Percentiles rank a stretch among this genome's conserved stretches.
These are phyloP conservation scores for Calonectria montana DNA, from an alignment of 2,329 filamentous ascomycete species.

Conservation along the genomic window DNA sequence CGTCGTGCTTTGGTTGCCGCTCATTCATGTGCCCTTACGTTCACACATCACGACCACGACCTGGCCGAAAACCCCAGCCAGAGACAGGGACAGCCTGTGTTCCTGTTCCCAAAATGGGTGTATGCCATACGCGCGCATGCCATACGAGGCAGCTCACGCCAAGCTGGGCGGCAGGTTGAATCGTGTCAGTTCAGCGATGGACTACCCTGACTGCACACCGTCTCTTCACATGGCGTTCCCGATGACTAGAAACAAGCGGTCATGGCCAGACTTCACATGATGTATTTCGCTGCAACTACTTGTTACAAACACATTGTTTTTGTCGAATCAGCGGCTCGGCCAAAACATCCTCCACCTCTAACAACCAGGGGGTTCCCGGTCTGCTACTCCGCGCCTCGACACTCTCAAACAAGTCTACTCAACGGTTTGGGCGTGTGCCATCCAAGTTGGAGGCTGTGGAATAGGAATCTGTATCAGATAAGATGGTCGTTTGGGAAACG, in stretches of 20 bases:
- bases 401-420: neutral
- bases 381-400: neutral
- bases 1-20: slow-evolving; percentile 20
- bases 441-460: neutral
- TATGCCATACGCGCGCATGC: neutral
- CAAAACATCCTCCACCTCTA: neutral
- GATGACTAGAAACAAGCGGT: neutral
- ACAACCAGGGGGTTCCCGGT: slow-evolving; percentile 11
- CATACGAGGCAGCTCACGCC: neutral
- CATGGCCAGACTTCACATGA: slow-evolving; percentile 1
- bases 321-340: slow-evolving; percentile 2
- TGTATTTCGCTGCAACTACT: neutral
- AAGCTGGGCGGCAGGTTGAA: neutral
- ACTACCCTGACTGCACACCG: neutral
- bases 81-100: neutral
- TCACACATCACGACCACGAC: slow-evolving; percentile 20
- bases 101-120: slow-evolving; percentile 2
- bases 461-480: slow-evolving; percentile 2
- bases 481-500: slow-evolving; percentile 19
- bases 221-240: neutral
- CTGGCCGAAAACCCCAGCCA: slow-evolving; percentile 12
- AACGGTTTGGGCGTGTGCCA: neutral
- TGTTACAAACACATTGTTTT: slow-evolving; percentile 1
- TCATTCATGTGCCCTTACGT: slow-evolving; percentile 12
- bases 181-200: neutral